These are phyloP conservation scores for Metschnikowia colocasiae DNA, from an alignment of 805 yeast genomes.

Conservation along the genomic window DNA sequence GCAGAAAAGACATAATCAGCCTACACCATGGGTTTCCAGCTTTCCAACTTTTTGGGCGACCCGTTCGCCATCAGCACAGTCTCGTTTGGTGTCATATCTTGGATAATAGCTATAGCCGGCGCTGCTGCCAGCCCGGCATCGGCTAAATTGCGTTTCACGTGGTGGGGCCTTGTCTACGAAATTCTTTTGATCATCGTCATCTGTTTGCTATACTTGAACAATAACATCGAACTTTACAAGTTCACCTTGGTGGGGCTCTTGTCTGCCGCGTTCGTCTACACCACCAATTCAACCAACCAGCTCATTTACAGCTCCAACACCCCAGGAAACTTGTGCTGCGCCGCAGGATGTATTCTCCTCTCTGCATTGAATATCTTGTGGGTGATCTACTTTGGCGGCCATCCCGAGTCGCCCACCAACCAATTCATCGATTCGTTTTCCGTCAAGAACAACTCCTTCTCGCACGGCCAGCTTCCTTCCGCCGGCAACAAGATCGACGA, in stretches of 20 bases:
- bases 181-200: slow-evolving; percentile 53
- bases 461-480: slow-evolving; percentile 33
- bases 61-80: slow-evolving; percentile 86
- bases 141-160: slow-evolving; percentile 74
- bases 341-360: slow-evolving; percentile 85
- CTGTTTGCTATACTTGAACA: slow-evolving; percentile 51
- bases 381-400: slow-evolving; percentile 88
- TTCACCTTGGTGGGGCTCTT: slow-evolving; percentile 52
- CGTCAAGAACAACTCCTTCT: slow-evolving; percentile 40
- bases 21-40: slow-evolving; percentile 30
- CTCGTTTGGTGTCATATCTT: slow-evolving; percentile 67
- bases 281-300: slow-evolving; percentile 77
- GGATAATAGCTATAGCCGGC: slow-evolving; percentile 89
- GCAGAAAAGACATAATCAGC: background rate
- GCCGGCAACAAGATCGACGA: slow-evolving; percentile 22
- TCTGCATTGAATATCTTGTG: slow-evolving; percentile 81
- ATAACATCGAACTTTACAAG: slow-evolving; percentile 67
- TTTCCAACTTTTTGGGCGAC: slow-evolving; percentile 63
- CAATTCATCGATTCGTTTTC: slow-evolving; percentile 83
- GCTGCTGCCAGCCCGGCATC: slow-evolving; percentile 46
- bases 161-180: slow-evolving; percentile 95
- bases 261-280: slow-evolving; percentile 75
- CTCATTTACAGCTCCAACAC: slow-evolving; percentile 62
- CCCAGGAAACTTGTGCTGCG: slow-evolving; percentile 74
- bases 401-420: slow-evolving; percentile 82